Conservation (phyloP, 139 green algal genomes). For the Deuterostichococcus epilithicus region DNA sequence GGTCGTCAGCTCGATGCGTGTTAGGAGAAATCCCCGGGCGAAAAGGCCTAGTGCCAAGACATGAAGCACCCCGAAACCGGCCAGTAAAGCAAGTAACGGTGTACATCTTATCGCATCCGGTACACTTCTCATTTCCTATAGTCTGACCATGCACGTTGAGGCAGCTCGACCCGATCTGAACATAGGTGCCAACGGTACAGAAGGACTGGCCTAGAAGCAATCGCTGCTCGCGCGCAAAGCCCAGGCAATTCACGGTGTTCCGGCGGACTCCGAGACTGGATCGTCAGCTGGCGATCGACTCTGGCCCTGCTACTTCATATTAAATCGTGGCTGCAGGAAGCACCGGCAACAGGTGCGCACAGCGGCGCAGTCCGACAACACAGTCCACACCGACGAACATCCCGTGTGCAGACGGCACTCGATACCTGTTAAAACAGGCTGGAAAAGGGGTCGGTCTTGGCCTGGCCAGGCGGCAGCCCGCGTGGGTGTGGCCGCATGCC, state of each 20-base stretch:
- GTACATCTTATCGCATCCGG: no score
- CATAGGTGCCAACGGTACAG: no score
- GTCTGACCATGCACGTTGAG: neutral
- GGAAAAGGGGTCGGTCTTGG: conserved; percentile 11
- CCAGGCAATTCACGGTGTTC: no score
- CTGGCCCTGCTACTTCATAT: no score
- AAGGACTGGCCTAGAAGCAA: no score
- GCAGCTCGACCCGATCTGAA: no score
- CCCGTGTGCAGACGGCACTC: no score
- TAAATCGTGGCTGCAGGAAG: neutral
- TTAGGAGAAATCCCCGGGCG: conserved; percentile 76
- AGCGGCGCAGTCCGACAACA: no score
- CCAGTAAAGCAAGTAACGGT: neutral
- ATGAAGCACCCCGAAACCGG: conserved; percentile 6
- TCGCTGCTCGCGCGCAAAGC: no score
- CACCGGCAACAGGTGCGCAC: neutral
- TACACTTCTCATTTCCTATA: neutral
- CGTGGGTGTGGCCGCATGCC: neutral
- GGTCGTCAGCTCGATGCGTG: conserved; percentile 65
- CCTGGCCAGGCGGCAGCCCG: neutral
- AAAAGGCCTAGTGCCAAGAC: conserved; percentile 50
- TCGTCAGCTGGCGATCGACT: no score
- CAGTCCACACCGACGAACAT: no score
- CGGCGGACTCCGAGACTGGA: no score
- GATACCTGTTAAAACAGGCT: neutral